Evolutionary conservation across 2,329 filamentous ascomycete species (phyloP), one percentile per base, ranked within the genome.

Genomic region (Alternaria viburni): DNA sequence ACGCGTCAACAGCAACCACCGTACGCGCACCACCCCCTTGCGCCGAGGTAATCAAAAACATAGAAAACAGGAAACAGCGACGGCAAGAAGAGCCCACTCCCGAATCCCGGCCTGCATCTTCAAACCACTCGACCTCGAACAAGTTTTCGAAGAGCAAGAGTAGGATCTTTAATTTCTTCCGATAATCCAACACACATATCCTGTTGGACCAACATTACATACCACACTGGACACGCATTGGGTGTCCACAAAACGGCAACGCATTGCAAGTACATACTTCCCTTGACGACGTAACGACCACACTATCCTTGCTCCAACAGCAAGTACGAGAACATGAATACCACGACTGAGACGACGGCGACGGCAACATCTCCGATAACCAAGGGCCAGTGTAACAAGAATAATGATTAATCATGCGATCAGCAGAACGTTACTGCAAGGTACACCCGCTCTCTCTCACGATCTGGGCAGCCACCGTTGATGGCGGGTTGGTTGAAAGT

Each of bases 121-220:
- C 59, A 3, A 45, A 59, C 17, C 50, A 57, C 44, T 61, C 67
- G 15, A 67, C 73, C 26, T 69, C 68, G 19, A 77, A 73, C 57
- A 76, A 72, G 55, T 77, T 74, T 43, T 51, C 74, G 50, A 79
- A 77, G 61, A 78, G 71, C 64, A 79, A 75, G 57, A 78, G 75
- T 57, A 66, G 69, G 54, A 76, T 80, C 28, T 77, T 80, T 66
- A 79, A 75, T 54, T 79, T 80, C 64, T 80, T 77, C 72, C 58
- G 70, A n/a, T 63, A 30, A 59, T 15, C 2, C 21, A 25, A 26
- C 45, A 47, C 13, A 25, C 45, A 19, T 47, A 47, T 13, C 21
- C 23, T n/a, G 45, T 47, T 47, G 21, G 17, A 13, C 43, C 19
- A 21, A 45, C 19, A 45, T 45, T 0, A 45, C 17, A 21, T 5